Evolutionary conservation across 345 rosid genomes (phyloP).

Genomic region (Populus simonii): DNA sequence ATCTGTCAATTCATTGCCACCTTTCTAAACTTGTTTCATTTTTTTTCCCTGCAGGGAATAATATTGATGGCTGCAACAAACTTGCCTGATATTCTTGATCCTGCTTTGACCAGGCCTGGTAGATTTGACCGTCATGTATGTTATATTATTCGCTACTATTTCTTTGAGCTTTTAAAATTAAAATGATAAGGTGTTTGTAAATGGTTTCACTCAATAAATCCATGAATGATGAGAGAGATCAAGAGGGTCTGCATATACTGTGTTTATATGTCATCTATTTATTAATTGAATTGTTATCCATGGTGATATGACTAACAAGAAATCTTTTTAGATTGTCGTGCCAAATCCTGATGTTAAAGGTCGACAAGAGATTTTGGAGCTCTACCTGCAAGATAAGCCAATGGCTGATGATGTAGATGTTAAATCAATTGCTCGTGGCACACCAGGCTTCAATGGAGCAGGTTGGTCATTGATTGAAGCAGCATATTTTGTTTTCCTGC

Average conservation of each 20-base stretch:
- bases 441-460: slow-evolving; percentile 99
- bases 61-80: slow-evolving; percentile 99
- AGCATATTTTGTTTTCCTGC: neutral
- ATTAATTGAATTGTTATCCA: neutral
- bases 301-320: slow-evolving; percentile 28
- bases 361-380: slow-evolving; percentile 96
- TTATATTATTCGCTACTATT: slow-evolving; percentile 9
- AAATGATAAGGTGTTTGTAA: neutral
- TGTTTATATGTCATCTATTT: neutral
- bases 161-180: neutral
- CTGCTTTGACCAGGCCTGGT: slow-evolving; percentile 99
- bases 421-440: slow-evolving; percentile 93
- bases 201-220: neutral
- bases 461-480: slow-evolving; percentile 40
- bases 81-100: slow-evolving; percentile 98
- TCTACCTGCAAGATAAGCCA: slow-evolving; percentile 91
- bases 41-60: slow-evolving; percentile 63
- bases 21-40: slow-evolving; percentile 13
- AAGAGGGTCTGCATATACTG: neutral
- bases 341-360: slow-evolving; percentile 93
- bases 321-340: slow-evolving; percentile 68
- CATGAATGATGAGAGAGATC: slow-evolving; percentile 1
- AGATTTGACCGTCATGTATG: slow-evolving; percentile 98
- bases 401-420: slow-evolving; percentile 81
- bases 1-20: neutral